Percentiles rank a stretch among this genome's conserved stretches.
Conservation (phyloP, 768 basidiomycete species). For the Filobasidium wieringae region DNA sequence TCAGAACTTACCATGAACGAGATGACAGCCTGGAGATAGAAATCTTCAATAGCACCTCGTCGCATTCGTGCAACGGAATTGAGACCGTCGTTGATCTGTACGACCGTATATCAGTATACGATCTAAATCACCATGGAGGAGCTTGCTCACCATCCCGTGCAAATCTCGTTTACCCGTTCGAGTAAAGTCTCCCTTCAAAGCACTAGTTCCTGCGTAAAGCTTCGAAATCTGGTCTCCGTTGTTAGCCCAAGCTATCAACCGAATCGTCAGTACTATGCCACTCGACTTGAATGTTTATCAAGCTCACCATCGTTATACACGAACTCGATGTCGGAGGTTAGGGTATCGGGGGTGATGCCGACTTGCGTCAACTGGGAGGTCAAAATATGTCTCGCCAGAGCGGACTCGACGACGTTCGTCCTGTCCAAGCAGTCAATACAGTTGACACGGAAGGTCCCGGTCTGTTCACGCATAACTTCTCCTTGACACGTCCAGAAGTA, state of each 20-base stretch:
- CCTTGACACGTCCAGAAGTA: constrained; percentile 73
- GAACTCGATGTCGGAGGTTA: constrained; percentile 22
- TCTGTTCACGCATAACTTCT: constrained; percentile 62
- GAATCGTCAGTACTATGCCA: constrained; percentile 2
- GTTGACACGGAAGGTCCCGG: constrained; percentile 76
- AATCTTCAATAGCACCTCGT: constrained; percentile 52
- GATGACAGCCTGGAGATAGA: constrained; percentile 93
- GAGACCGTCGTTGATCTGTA: constrained; percentile 69
- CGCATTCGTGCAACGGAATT: constrained; percentile 73
- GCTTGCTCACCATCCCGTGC: constrained; percentile 57
- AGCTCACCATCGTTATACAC: constrained; percentile 44
- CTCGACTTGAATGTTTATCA: constrained; percentile 56
- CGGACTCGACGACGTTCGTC: constrained; percentile 91
- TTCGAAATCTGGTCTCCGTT: constrained; percentile 92
- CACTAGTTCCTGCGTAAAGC: constrained; percentile 79
- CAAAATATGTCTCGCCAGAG: constrained; percentile 74
- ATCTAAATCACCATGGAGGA: neutral
- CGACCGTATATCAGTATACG: neutral
- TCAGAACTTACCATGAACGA: constrained; percentile 32
- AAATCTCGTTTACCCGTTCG: constrained; percentile 92
- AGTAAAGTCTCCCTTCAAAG: constrained; percentile 62
- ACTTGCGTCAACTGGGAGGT: constrained; percentile 39
- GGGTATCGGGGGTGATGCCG: constrained; percentile 44
- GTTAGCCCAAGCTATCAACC: constrained; percentile 78
- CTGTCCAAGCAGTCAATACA: constrained; percentile 93